These are phyloP conservation scores for Letharia lupina DNA, from an alignment of 495 filamentous ascomycete species.

Conservation along the genomic window DNA sequence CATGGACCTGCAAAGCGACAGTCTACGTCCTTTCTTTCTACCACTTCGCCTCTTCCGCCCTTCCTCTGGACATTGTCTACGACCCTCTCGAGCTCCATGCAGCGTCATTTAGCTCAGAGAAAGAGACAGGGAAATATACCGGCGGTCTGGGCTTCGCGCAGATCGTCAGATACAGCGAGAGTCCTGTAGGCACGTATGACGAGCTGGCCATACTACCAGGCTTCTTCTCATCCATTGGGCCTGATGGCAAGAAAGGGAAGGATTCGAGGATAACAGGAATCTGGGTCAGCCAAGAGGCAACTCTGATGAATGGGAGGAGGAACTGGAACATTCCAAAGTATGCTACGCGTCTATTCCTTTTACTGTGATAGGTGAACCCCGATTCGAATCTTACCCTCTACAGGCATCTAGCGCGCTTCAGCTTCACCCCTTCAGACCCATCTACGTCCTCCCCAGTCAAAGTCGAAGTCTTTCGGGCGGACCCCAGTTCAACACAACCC, in stretches of 20 bases:
- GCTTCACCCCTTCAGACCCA: conserved; percentile 31
- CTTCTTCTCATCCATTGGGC: conserved; percentile 28
- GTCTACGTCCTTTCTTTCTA: conserved; percentile 35
- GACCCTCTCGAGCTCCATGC: conserved; percentile 37
- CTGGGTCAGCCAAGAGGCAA: conserved; percentile 43
- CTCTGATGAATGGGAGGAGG: conserved; percentile 39
- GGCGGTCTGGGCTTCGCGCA: conserved; percentile 42
- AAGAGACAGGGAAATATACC: conserved; percentile 28
- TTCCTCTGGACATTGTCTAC: conserved; percentile 31
- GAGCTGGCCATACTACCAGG: conserved; percentile 43
- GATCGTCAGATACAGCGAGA: conserved; percentile 41
- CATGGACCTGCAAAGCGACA: conserved; percentile 36
- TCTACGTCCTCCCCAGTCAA: conserved; percentile 22
- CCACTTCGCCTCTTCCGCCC: conserved; percentile 22
- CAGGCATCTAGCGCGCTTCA: conserved; percentile 42
- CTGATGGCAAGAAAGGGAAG: conserved; percentile 28
- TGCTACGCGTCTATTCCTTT: background rate
- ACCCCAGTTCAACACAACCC: conserved; percentile 27
- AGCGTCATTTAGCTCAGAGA: conserved; percentile 24
- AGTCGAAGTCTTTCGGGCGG: conserved; percentile 39
- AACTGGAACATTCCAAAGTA: conserved; percentile 47
- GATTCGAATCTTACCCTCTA: background rate
- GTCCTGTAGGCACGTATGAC: conserved; percentile 44
- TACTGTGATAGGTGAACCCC: background rate
- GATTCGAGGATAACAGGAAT: conserved; percentile 36